Conservation (phyloP, 495 filamentous ascomycete genomes). For the Talaromyces liani region DNA sequence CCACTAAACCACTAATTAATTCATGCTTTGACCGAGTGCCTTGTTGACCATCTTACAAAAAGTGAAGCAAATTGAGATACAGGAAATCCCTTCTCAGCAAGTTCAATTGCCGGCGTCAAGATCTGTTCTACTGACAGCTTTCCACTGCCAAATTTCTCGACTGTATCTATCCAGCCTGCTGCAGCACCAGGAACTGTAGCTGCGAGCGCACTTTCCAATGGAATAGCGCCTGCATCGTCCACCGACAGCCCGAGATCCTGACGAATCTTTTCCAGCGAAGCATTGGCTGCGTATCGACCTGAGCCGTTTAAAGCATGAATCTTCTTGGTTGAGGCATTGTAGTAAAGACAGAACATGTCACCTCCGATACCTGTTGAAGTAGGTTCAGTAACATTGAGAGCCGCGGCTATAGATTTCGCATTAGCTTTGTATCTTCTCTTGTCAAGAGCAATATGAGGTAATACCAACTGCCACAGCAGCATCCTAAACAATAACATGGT, state of each 20-base stretch:
- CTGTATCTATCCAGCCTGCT: slow-evolving; percentile 87
- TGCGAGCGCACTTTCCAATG: slow-evolving; percentile 67
- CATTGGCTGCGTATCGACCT: slow-evolving; percentile 66
- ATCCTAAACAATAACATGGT: slow-evolving; percentile 49
- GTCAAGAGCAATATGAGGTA: slow-evolving; percentile 5
- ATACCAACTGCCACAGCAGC: slow-evolving; percentile 80
- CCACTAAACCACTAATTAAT: slow-evolving; percentile 51
- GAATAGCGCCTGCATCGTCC: slow-evolving; percentile 56
- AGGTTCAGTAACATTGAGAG: slow-evolving; percentile 89
- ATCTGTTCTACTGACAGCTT: slow-evolving; percentile 74
- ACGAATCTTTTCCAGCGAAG: slow-evolving; percentile 61
- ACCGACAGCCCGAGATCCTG: slow-evolving; percentile 60
- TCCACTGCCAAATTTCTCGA: slow-evolving; percentile 88
- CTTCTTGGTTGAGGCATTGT: slow-evolving; percentile 71
- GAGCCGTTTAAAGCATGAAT: slow-evolving; percentile 87
- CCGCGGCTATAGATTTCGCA: slow-evolving; percentile 51
- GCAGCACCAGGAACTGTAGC: slow-evolving; percentile 86
- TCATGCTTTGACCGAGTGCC: background rate
- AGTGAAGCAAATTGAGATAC: slow-evolving; percentile 71
- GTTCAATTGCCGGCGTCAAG: slow-evolving; percentile 71
- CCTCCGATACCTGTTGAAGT: slow-evolving; percentile 93
- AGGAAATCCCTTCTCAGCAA: slow-evolving; percentile 85
- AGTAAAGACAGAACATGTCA: slow-evolving; percentile 97
- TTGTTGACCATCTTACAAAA: slow-evolving; percentile 48
- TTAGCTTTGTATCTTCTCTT: slow-evolving; percentile 12